phyloP scores from a whole-genome alignment of 352 stramenopile species.

The Thraustotheca clavata region DNA sequence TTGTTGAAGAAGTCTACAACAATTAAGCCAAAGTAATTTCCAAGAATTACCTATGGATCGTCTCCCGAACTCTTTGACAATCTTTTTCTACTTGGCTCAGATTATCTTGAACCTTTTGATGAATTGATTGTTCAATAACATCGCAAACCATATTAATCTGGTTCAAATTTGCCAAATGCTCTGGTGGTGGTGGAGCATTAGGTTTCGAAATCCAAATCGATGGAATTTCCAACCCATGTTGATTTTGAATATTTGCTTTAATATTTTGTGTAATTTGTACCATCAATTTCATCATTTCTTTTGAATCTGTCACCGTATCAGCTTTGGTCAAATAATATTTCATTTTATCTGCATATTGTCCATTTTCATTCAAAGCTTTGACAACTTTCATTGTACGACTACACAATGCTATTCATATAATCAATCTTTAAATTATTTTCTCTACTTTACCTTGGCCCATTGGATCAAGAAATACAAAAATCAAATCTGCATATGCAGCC shows the following conservation, averaged over 20 bases:
- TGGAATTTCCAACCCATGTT: constrained; percentile 49
- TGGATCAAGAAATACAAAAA: constrained; percentile 63
- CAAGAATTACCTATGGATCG: constrained; percentile 22
- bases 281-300: constrained; percentile 61
- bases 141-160: constrained; percentile 36
- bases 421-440: background rate
- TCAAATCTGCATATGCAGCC: constrained; percentile 42
- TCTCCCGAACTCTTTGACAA: constrained; percentile 28
- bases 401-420: constrained; percentile 30
- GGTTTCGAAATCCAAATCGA: constrained; percentile 37
- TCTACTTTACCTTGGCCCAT: constrained; percentile 33
- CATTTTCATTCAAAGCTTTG: constrained; percentile 38
- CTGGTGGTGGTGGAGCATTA: constrained; percentile 23
- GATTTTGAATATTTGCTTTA: constrained; percentile 57
- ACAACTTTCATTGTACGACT: constrained; percentile 68
- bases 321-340: constrained; percentile 63
- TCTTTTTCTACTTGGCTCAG: constrained; percentile 44
- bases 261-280: constrained; percentile 61
- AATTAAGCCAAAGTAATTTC: background rate
- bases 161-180: constrained; percentile 33
- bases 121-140: constrained; percentile 43
- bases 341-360: constrained; percentile 41
- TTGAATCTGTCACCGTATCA: constrained; percentile 46
- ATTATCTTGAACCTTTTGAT: constrained; percentile 62
- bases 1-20: constrained; percentile 26